These are phyloP conservation scores for Terana coerulea DNA, from an alignment of 768 basidiomycete species.

Conservation along the genomic window DNA sequence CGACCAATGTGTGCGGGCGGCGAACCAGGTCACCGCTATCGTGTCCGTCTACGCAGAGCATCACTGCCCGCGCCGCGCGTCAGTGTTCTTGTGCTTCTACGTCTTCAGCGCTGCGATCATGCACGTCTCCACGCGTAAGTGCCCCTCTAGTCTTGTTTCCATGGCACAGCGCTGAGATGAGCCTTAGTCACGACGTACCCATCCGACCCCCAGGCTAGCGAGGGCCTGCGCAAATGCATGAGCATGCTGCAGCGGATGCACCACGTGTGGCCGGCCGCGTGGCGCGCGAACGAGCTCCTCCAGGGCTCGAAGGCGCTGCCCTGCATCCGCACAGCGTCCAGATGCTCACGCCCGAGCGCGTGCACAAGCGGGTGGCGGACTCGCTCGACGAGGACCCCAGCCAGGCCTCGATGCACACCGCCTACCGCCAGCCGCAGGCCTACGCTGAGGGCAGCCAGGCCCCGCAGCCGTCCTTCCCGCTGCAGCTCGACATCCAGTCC, in stretches of 20 bases:
- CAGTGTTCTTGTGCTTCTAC: slow-evolving; percentile 76
- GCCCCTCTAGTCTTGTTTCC: background rate
- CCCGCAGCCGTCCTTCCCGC: slow-evolving; percentile 11
- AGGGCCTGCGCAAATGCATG: slow-evolving; percentile 66
- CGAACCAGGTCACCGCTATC: slow-evolving; percentile 75
- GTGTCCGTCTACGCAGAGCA: slow-evolving; percentile 58
- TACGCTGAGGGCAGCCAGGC: slow-evolving; percentile 5
- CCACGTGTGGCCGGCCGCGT: slow-evolving; percentile 72
- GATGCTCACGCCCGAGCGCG: slow-evolving; percentile 30
- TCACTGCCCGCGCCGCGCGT: slow-evolving; percentile 55
- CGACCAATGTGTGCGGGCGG: slow-evolving; percentile 70
- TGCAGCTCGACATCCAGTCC: slow-evolving; percentile 12
- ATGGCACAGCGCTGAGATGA: slow-evolving; percentile 5
- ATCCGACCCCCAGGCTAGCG: slow-evolving; percentile 62
- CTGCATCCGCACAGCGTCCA: background rate
- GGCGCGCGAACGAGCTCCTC: slow-evolving; percentile 68
- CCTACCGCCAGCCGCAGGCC: slow-evolving; percentile 17
- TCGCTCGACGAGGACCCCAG: slow-evolving; percentile 24
- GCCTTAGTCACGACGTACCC: slow-evolving; percentile 57
- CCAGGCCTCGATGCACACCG: slow-evolving; percentile 7
- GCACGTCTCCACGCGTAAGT: slow-evolving; percentile 72
- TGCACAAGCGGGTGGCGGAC: slow-evolving; percentile 57
- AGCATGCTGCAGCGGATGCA: slow-evolving; percentile 63
- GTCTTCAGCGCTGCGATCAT: slow-evolving; percentile 77
- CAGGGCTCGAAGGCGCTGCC: slow-evolving; percentile 49